Conservation (phyloP, 768 basidiomycete species). For the Clitopilus hobsonii region DNA sequence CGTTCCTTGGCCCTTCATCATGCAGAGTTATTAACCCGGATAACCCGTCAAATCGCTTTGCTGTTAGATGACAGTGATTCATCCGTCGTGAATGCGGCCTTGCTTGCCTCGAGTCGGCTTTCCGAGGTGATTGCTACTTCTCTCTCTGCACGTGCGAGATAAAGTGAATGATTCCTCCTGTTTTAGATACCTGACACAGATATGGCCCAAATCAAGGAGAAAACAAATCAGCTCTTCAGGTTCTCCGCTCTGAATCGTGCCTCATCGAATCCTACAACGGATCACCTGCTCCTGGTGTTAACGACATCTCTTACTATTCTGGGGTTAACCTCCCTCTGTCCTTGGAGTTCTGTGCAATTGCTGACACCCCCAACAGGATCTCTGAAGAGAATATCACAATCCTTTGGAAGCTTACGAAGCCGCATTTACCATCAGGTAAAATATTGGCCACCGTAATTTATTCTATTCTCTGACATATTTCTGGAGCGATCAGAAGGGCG, state of each 20-base stretch:
- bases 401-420: constrained; percentile 17
- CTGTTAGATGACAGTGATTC: constrained; percentile 17
- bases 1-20: constrained; percentile 45
- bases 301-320: constrained; percentile 20
- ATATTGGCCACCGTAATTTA: not conserved
- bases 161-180: no score
- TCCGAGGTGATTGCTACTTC: constrained; percentile 15
- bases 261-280: not conserved
- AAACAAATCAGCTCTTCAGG: not conserved
- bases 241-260: not conserved
- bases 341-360: no score
- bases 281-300: constrained; percentile 12
- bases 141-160: no score
- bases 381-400: constrained; percentile 8
- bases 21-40: constrained; percentile 37
- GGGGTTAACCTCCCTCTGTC: constrained; percentile 22
- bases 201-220: constrained; percentile 1
- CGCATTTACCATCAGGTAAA: not conserved
- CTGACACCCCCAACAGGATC: not conserved
- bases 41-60: constrained; percentile 12
- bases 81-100: constrained; percentile 41
- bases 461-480: not conserved
- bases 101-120: constrained; percentile 25
- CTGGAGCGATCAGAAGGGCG: constrained; percentile 26
- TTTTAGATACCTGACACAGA: not conserved